Evolutionary conservation across 78 protist species (phyloP).

Genomic region (Dictyostelium brefeldianum): DNA sequence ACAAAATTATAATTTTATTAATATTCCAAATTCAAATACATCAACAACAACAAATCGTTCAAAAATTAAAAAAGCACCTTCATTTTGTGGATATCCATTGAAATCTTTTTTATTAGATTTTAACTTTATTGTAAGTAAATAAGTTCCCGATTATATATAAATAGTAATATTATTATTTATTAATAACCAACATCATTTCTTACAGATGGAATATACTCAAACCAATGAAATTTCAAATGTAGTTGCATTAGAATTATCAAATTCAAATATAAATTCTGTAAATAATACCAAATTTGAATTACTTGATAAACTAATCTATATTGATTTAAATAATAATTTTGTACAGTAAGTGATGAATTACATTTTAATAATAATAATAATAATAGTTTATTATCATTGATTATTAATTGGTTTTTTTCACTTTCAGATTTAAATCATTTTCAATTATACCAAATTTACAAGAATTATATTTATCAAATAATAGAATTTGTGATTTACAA

Average conservation of each 20-base stretch:
- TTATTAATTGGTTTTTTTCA: not conserved
- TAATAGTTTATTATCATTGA: not conserved
- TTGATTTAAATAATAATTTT: constrained; percentile 67
- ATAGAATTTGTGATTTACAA: constrained; percentile 27
- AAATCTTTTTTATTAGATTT: constrained; percentile 21
- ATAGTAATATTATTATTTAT: not conserved
- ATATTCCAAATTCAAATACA: not conserved
- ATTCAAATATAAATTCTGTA: constrained; percentile 30
- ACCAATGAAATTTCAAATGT: constrained; percentile 10
- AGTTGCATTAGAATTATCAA: constrained; percentile 47
- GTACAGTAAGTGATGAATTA: constrained; percentile 57
- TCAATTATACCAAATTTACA: constrained; percentile 46
- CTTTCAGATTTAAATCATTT: constrained; percentile 36
- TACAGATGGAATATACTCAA: constrained; percentile 28
- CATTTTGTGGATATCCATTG: constrained; percentile 54
- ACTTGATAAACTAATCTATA: constrained; percentile 56
- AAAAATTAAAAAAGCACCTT: constrained; percentile 63
- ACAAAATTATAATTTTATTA: not conserved
- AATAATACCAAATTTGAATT: constrained; percentile 57
- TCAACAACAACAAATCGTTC: not conserved
- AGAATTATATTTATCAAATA: constrained; percentile 70
- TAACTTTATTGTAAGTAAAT: constrained; percentile 32
- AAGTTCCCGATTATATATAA: not conserved
- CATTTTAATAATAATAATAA: not conserved
- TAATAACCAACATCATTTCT: not conserved